A percentile compares a stretch with the other conserved stretches of the same genome.
These are phyloP conservation scores for Isatis tinctoria DNA, from an alignment of 345 rosid species.

Conservation along the genomic window DNA sequence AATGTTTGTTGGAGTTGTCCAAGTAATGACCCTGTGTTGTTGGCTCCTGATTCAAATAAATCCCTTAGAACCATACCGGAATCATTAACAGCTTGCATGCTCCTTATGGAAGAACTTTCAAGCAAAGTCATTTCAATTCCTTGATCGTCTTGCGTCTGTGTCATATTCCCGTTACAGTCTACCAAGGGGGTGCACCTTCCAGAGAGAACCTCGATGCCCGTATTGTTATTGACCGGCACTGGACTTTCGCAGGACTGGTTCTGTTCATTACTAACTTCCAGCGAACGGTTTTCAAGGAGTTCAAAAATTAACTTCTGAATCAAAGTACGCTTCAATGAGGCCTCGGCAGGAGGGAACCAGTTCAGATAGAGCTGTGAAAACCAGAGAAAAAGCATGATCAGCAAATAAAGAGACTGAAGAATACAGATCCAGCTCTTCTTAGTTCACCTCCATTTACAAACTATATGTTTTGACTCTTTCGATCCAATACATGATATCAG, in stretches of 20 bases:
- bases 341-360: conserved; percentile 93
- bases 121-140: conserved; percentile 76
- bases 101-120: conserved; percentile 55
- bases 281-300: conserved; percentile 53
- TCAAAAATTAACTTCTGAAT: conserved; percentile 75
- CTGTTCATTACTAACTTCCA: conserved; percentile 39
- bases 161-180: conserved; percentile 42
- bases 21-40: conserved; percentile 57
- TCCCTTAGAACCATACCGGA: conserved; percentile 80
- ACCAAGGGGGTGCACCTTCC: conserved; percentile 38
- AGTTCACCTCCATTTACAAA: neutral
- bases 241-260: conserved; percentile 40
- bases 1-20: conserved; percentile 55
- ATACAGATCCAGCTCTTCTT: neutral
- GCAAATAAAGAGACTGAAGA: conserved; percentile 11
- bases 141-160: conserved; percentile 42
- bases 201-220: conserved; percentile 37
- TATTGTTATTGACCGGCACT: conserved; percentile 19
- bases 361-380: conserved; percentile 63
- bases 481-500: neutral
- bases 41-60: conserved; percentile 62
- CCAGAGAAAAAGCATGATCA: conserved; percentile 14
- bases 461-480: neutral
- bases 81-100: conserved; percentile 52
- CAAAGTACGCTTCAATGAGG: conserved; percentile 81